Base-by-base conservation (phyloP, 2,329 filamentous ascomycete genomes). In the Botrytis cinerea region DNA sequence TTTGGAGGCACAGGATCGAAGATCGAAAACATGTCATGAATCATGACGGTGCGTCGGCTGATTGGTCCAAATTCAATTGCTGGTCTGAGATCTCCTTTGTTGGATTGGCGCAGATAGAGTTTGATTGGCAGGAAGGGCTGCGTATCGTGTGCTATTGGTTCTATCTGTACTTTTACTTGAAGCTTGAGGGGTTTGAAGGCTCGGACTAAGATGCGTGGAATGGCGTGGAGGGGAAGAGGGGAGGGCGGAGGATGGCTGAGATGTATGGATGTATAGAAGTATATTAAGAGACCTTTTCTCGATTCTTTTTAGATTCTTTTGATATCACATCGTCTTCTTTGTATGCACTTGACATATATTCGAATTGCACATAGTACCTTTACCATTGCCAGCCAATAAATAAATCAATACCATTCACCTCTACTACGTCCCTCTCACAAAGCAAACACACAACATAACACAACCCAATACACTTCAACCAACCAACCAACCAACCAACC, bases 201-300 rank as follows among this genome's bases (percentile, higher is more conserved):
- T 66, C 35, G 32, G 62, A 20, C 43, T 48, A 35, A 7, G 45
- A 22, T 12, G 20, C 5, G 6, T 35, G 38, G 16, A 20, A 14
- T 63, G n/a, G 48, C 38, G 35, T 63, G 61, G 40, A 63, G 28
- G 45, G 20, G 32, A 25, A 3, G 59, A 25, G 59, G 32, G n/a
- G n/a, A 0, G 25, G 14, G 9, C 12, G 48, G 16, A 16, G 12
- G 43, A 7, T n/a, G 12, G 48, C 1, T 14, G 48, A n/a, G 22
- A 51, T 25, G 48, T 32, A 32, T 35, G 35, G 35, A 35, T 35
- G 35, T n/a, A 14, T 8, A 25, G n/a, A 43, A n/a, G 63, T 67
- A 67, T 67, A 67, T 67, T 46, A 67, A 32, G 45, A 67, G 63
- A 38, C 32, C 10, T 38, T 51, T 40, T n/a, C 63, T 67, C 63